Evolutionary conservation across 106 monocot species (phyloP), one percentile per base, ranked within the genome.

Genomic region (Acorus gramineus): DNA sequence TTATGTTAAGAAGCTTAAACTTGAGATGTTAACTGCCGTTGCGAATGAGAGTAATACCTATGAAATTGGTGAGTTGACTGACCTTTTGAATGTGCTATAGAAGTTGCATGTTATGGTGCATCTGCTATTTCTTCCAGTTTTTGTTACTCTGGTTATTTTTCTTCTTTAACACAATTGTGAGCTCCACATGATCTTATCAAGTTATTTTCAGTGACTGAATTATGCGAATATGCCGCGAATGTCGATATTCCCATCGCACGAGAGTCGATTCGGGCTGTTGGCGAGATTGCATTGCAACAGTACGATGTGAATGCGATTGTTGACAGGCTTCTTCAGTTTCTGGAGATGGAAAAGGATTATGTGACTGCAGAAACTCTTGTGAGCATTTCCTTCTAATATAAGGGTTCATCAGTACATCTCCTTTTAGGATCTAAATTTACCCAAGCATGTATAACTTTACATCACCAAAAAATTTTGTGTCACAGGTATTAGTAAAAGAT

Each of bases 291-390:
- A 49, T 56, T 98, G 59, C 92, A 98, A 69, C 98, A 92, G 60
- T 98, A 98, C 70, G 98, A 98, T 83, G 92, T 98, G 54, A 98
- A 98, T 79, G 98, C 98, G 49, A 92, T 98, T 77, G 92, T 98
- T 53, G 98, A 98, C 60, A 71, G 98, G 77, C 92, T 98, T 70
- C 98, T 98, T 57, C 98, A 88, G 47, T 98, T 98, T 70, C 77
- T 98, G 60, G 98, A 98, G 75, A 98, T 98, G 98, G 98, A 98
- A 6, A 98, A 98, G 73, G 98, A 98, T 72, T 83, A 98, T 81
- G 87, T 98, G 12, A 98, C 98, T 70, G 91, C 98, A 51, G 98
- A 98, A 72, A 88, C 98, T 63, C 75, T 96, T 51, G 96, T 91
- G 50, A 69, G 80, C 80, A 65, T 42, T 51, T 58, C 53, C 14